Conservation (phyloP, 768 basidiomycete genomes). For the Coprinopsis marcescibilis region DNA sequence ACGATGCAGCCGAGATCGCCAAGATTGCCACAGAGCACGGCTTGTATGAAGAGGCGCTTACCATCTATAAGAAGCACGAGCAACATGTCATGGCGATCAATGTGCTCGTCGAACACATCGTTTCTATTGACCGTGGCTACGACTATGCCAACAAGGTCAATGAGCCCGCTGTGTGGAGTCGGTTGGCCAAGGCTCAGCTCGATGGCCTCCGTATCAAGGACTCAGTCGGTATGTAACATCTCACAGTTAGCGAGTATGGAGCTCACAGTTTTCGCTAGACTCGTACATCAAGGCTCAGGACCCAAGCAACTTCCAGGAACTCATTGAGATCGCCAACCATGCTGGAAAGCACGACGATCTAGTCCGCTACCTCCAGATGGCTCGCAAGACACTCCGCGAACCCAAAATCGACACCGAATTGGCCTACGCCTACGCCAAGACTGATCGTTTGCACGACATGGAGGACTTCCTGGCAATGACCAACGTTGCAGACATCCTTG, state of each 20-base stretch:
- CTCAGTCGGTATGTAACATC: conserved; percentile 68
- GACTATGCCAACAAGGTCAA: conserved; percentile 97
- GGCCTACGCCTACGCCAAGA: conserved; percentile 96
- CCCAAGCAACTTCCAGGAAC: conserved; percentile 88
- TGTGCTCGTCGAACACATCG: conserved; percentile 96
- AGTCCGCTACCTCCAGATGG: conserved; percentile 97
- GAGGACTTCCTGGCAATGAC: conserved; percentile 99
- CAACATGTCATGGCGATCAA: conserved; percentile 95
- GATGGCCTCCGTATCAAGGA: conserved; percentile 98
- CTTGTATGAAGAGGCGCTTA: conserved; percentile 92
- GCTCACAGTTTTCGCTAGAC: conserved; percentile 38
- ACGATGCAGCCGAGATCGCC: conserved; percentile 91
- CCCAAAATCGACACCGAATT: conserved; percentile 98
- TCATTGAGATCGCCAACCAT: conserved; percentile 91
- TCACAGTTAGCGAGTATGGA: neutral
- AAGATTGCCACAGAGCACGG: conserved; percentile 96
- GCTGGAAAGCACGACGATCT: conserved; percentile 94
- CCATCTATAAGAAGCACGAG: conserved; percentile 96
- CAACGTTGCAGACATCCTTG: conserved; percentile 94
- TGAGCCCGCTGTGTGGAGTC: conserved; percentile 93
- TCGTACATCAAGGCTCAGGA: conserved; percentile 98
- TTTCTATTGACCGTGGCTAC: conserved; percentile 92
- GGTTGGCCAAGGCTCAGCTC: conserved; percentile 97
- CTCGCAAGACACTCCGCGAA: conserved; percentile 92
- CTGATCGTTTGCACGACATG: conserved; percentile 96